These are phyloP conservation scores for Geum urbanum DNA, from an alignment of 306 rosid species.

Conservation along the genomic window DNA sequence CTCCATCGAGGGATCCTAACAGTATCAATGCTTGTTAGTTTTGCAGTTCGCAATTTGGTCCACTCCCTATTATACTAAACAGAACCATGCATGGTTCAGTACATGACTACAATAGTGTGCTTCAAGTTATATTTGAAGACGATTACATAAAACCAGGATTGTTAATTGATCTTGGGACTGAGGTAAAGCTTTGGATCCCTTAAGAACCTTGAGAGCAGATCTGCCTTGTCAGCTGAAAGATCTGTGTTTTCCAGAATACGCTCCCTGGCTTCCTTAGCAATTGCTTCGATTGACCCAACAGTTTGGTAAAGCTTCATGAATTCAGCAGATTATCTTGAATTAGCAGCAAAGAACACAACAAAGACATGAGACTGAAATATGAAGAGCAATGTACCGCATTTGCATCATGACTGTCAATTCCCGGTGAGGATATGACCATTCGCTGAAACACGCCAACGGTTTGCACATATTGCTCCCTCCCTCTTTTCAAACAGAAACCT, in stretches of 20 bases:
- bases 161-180: constrained; percentile 59
- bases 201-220: constrained; percentile 58
- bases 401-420: constrained; percentile 79
- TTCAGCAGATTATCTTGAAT: constrained; percentile 18
- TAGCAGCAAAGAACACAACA: no score
- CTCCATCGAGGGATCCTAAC: no score
- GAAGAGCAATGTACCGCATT: constrained; percentile 52
- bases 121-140: neutral
- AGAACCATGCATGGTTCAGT: neutral
- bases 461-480: constrained; percentile 72
- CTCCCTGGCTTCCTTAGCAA: constrained; percentile 72
- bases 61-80: no score
- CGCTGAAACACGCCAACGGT: constrained; percentile 56
- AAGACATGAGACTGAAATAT: neutral
- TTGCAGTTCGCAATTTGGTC: no score
- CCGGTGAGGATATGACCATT: constrained; percentile 71
- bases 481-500: constrained; percentile 47
- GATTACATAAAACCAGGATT: neutral
- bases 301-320: constrained; percentile 77
- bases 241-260: constrained; percentile 76
- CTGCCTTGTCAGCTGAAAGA: constrained; percentile 82
- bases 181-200: constrained; percentile 67
- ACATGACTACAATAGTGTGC: neutral
- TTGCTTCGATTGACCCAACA: constrained; percentile 81
- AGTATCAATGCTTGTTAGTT: no score